phyloP scores from a whole-genome alignment of 805 yeast genomes.

The Yarrowia osloensis region DNA sequence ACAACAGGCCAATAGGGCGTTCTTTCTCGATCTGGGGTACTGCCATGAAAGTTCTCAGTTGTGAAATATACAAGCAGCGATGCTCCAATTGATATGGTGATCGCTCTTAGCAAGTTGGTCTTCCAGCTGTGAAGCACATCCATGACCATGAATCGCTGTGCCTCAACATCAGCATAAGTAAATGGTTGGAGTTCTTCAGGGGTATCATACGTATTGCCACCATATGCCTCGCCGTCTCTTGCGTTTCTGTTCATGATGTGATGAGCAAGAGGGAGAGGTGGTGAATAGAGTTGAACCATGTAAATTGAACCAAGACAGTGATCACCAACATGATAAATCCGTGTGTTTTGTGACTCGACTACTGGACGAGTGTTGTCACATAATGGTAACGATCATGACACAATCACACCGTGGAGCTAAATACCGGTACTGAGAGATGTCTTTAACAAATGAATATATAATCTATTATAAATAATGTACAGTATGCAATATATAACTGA shows the following conservation, averaged over 20 bases:
- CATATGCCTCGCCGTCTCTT: neutral
- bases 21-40: neutral
- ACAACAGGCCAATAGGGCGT: neutral
- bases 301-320: no score
- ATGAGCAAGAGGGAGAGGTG: neutral
- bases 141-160: neutral
- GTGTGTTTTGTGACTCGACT: no score
- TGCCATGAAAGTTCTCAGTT: neutral
- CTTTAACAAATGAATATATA: neutral
- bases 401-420: neutral
- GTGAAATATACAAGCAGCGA: neutral
- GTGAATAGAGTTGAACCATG: conserved; percentile 1
- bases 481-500: conserved; percentile 6
- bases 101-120: neutral
- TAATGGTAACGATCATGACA: no score
- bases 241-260: conserved; percentile 1
- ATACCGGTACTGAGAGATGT: neutral
- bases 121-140: neutral
- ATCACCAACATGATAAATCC: no score
- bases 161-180: neutral
- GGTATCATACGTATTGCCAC: conserved; percentile 1
- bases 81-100: neutral
- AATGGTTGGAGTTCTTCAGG: conserved; percentile 4
- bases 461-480: conserved; percentile 25
- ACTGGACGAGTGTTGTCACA: no score